Percentiles rank a stretch among this genome's conserved stretches.
Conservation (phyloP, 768 basidiomycete genomes). For the Suillus lakei region DNA sequence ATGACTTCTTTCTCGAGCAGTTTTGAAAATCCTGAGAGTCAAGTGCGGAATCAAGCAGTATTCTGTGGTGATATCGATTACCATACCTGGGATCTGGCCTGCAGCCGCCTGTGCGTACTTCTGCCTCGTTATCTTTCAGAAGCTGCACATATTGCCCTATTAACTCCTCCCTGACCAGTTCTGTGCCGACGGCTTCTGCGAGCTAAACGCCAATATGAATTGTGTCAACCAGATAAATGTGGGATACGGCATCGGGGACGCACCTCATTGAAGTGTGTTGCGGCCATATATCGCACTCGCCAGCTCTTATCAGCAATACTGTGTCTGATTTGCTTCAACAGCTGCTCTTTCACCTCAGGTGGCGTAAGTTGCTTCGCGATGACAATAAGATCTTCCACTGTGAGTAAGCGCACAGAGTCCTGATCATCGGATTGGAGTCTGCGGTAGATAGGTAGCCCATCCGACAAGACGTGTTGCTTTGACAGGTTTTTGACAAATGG, state of each 20-base stretch:
- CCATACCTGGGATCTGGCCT: slow-evolving; percentile 92
- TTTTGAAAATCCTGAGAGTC: slow-evolving; percentile 84
- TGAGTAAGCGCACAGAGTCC: slow-evolving; percentile 94
- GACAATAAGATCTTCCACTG: slow-evolving; percentile 93
- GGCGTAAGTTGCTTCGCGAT: slow-evolving; percentile 86
- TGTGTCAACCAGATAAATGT: neutral
- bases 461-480: slow-evolving; percentile 80
- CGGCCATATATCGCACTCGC: slow-evolving; percentile 99
- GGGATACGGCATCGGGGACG: slow-evolving; percentile 14
- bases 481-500: slow-evolving; percentile 79
- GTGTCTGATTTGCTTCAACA: slow-evolving; percentile 85
- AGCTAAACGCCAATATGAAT: slow-evolving; percentile 52
- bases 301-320: slow-evolving; percentile 96
- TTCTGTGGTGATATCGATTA: neutral
- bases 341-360: slow-evolving; percentile 88
- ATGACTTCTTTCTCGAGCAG: slow-evolving; percentile 93
- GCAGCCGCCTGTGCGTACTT: slow-evolving; percentile 97
- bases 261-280: slow-evolving; percentile 95
- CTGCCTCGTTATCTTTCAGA: slow-evolving; percentile 98
- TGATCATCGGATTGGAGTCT: slow-evolving; percentile 96
- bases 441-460: slow-evolving; percentile 91
- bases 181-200: slow-evolving; percentile 87
- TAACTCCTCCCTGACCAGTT: slow-evolving; percentile 91
- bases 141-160: slow-evolving; percentile 92
- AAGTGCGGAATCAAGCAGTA: slow-evolving; percentile 15